phyloP scores from a whole-genome alignment of 176 grass and related monocot genomes.

The Ananas comosus region DNA sequence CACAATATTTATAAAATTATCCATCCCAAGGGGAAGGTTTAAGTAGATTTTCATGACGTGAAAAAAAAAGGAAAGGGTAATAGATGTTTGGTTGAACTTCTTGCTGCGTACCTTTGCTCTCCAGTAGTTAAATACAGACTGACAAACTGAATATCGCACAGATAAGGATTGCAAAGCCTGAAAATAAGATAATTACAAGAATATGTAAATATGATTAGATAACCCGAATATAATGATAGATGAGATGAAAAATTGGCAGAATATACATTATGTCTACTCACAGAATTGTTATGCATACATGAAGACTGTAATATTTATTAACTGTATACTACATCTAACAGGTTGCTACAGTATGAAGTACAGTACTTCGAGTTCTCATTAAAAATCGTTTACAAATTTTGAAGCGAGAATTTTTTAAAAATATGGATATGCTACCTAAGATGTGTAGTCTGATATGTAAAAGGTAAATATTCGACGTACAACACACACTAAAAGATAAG shows the following conservation, averaged over 20 bases:
- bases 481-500: no score
- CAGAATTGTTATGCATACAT: no score
- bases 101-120: constrained; percentile 63
- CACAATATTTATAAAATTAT: not conserved
- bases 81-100: not conserved
- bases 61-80: not conserved
- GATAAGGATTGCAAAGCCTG: constrained; percentile 77
- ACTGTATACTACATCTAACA: no score
- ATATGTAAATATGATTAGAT: constrained; percentile 14
- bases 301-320: no score
- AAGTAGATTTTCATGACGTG: not conserved
- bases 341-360: no score
- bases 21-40: not conserved
- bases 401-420: no score
- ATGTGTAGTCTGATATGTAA: no score
- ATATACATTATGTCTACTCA: no score
- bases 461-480: no score
- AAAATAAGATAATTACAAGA: constrained; percentile 24
- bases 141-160: constrained; percentile 54
- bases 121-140: constrained; percentile 96
- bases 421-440: no score
- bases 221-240: not conserved
- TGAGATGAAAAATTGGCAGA: not conserved
- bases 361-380: no score
- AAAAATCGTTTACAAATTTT: no score